Percentiles rank a stretch among this genome's conserved stretches.
Conservation (phyloP, 345 rosid species). For the Acer campestre region DNA sequence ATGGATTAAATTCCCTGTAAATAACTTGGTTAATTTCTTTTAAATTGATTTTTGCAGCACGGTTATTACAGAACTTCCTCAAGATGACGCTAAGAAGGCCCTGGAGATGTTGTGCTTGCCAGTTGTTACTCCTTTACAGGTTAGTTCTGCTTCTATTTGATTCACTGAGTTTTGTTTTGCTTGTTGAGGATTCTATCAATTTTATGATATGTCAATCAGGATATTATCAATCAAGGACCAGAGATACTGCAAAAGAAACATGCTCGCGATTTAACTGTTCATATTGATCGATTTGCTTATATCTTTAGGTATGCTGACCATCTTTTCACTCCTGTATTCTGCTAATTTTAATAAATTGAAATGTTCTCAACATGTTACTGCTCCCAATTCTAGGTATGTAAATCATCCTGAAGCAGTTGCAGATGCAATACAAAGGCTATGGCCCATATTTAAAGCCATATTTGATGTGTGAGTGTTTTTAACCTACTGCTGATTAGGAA, state of each 20-base stretch:
- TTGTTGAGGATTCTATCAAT: conserved; percentile 22
- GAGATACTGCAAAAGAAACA: conserved; percentile 85
- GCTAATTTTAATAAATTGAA: conserved; percentile 13
- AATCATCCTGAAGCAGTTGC: conserved; percentile 98
- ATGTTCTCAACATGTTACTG: conserved; percentile 26
- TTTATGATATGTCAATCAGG: conserved; percentile 49
- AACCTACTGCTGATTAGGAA: conserved; percentile 10
- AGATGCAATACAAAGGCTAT: conserved; percentile 82
- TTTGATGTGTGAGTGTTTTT: conserved; percentile 76
- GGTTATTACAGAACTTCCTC: conserved; percentile 94
- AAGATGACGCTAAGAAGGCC: conserved; percentile 83
- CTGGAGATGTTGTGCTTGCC: conserved; percentile 83
- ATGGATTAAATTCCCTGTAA: conserved; percentile 15
- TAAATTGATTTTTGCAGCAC: conserved; percentile 56
- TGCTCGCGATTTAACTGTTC: conserved; percentile 88
- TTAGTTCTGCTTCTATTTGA: conserved; percentile 28
- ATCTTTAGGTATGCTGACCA: conserved; percentile 74
- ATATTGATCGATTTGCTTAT: conserved; percentile 94
- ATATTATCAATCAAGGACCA: conserved; percentile 65
- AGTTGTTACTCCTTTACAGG: conserved; percentile 88
- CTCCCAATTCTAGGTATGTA: conserved; percentile 63
- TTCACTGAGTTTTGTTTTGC: conserved; percentile 1
- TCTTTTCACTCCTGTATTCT: conserved; percentile 17
- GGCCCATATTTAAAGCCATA: conserved; percentile 90
- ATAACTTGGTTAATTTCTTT: conserved; percentile 26